Evolutionary conservation across 2,329 filamentous ascomycete species (phyloP).

Genomic region (Westerdykella aurantiaca): DNA sequence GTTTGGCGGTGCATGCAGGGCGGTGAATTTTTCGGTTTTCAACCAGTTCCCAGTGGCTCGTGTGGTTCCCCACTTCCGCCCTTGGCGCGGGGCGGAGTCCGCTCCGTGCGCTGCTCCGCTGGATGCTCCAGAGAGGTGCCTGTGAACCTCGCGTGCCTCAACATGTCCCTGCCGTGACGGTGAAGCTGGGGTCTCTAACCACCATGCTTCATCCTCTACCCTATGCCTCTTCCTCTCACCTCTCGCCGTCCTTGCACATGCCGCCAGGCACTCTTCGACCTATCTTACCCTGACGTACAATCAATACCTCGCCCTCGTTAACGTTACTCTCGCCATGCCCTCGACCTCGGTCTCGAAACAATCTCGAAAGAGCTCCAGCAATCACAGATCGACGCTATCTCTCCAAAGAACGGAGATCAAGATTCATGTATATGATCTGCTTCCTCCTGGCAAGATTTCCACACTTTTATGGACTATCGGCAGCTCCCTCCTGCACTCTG

Average conservation of each 20-base stretch:
- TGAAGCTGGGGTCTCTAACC: slow-evolving; percentile 2
- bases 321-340: not conserved
- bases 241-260: too few species aligned
- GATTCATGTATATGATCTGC: slow-evolving; percentile 73
- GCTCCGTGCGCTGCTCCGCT: not conserved
- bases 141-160: not conserved
- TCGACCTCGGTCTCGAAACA: slow-evolving; percentile 22
- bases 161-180: slow-evolving; percentile 1
- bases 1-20: not conserved
- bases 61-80: not conserved
- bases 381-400: slow-evolving; percentile 62
- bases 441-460: slow-evolving; percentile 71
- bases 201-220: slow-evolving; percentile 4
- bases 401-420: slow-evolving; percentile 66
- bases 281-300: not conserved
- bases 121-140: slow-evolving; percentile 2
- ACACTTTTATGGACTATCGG: slow-evolving; percentile 72
- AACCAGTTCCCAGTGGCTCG: not conserved
- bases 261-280: too few species aligned
- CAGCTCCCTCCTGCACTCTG: slow-evolving; percentile 72
- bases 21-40: slow-evolving; percentile 1
- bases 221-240: too few species aligned
- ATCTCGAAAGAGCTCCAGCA: slow-evolving; percentile 40
- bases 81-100: not conserved
- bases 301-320: not conserved